Evolutionary conservation across 768 basidiomycete species (phyloP).

Genomic region (Daedaleopsis nitida): DNA sequence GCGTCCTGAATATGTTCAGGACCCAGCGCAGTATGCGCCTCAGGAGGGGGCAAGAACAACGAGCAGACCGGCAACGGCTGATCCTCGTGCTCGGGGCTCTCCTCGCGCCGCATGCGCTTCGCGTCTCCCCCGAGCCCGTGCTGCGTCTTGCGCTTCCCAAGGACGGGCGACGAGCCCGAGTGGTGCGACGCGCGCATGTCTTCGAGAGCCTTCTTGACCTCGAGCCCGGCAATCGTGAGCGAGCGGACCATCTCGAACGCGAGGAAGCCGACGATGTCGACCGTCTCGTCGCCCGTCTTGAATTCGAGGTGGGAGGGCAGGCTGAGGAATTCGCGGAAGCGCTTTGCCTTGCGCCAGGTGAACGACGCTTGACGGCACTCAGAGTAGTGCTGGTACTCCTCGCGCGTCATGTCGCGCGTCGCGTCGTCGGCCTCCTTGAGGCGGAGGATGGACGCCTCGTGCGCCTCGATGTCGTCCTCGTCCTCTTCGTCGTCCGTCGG

Average conservation of each 20-base stretch:
- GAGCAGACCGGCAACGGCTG: conserved; percentile 68
- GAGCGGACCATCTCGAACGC: conserved; percentile 97
- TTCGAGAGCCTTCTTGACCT: conserved; percentile 79
- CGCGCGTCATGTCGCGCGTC: conserved; percentile 93
- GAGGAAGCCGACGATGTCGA: conserved; percentile 96
- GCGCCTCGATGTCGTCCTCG: conserved; percentile 94
- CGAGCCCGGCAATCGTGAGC: conserved; percentile 84
- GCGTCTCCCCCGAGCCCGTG: conserved; percentile 38
- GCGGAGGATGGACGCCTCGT: conserved; percentile 89
- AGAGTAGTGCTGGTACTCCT: conserved; percentile 96
- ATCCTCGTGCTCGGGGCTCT: conserved; percentile 60
- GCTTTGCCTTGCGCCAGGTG: conserved; percentile 95
- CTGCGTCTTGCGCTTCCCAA: conserved; percentile 70
- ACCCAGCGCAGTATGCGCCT: conserved; percentile 73
- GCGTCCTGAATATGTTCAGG: conserved; percentile 92
- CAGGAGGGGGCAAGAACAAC: conserved; percentile 80
- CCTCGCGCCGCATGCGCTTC: conserved; percentile 46
- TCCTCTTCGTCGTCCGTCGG: conserved; percentile 96
- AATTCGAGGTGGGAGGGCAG: conserved; percentile 84
- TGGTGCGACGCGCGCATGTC: conserved; percentile 51
- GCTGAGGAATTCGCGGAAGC: conserved; percentile 93
- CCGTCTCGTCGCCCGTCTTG: conserved; percentile 89
- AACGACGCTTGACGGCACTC: conserved; percentile 97
- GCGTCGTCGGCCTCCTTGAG: conserved; percentile 94
- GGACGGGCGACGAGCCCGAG: conserved; percentile 51